Conservation (phyloP, 148 eudicot species). For the Rhododendron molle region DNA sequence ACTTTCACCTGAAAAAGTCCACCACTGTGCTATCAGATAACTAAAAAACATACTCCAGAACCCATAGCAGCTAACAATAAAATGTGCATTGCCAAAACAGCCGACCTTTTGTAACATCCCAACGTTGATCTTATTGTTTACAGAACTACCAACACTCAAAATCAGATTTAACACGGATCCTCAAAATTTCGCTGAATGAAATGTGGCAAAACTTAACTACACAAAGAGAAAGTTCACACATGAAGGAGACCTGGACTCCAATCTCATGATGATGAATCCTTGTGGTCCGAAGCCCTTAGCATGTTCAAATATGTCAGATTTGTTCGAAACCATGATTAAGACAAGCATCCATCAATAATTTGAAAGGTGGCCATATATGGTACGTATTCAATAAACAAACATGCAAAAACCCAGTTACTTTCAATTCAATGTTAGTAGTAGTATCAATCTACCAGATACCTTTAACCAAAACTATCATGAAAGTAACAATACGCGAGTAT, state of each 20-base stretch:
- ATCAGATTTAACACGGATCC: not conserved
- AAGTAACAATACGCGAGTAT: not conserved
- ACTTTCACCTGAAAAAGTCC: constrained; percentile 56
- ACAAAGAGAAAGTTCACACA: not conserved
- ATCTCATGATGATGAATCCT: not conserved
- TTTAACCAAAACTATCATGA: not conserved
- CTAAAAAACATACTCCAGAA: not conserved
- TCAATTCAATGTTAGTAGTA: not conserved
- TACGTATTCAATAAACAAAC: not conserved
- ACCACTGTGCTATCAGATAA: not conserved
- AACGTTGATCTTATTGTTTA: not conserved
- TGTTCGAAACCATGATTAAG: not conserved
- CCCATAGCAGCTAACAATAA: not conserved
- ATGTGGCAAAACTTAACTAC: no score
- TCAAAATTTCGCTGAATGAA: not conserved
- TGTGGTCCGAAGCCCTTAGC: not conserved
- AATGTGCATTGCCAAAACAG: not conserved
- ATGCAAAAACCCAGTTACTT: not conserved
- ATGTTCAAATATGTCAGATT: not conserved
- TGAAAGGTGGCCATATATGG: not conserved
- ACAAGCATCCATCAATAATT: not conserved
- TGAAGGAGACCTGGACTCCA: not conserved
- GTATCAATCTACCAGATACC: not conserved
- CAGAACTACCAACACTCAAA: not conserved
- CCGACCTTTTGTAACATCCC: not conserved